Base-by-base conservation (phyloP, 768 basidiomycete genomes). In the Hortiboletus campestris region DNA sequence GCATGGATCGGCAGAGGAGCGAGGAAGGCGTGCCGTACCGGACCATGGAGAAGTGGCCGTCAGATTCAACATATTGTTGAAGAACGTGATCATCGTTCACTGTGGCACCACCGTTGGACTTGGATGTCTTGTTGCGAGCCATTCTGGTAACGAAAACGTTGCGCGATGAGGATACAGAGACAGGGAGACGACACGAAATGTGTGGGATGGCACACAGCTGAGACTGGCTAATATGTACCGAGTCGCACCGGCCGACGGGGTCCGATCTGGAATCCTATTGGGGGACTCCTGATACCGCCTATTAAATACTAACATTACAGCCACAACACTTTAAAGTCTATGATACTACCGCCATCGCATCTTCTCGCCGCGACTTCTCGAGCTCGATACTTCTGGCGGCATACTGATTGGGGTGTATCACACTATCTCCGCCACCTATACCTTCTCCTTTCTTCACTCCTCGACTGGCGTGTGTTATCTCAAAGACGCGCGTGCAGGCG, bases 11-110 rank as follows among this genome's bases (percentile, higher is more conserved):
- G 44, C 48, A 51, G 31, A 43, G 45, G 54, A 46, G 32, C 28
- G 41, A n/a, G 25, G 28, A 48, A 34, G 55, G 25, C 31, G 55
- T 52, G 54, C 46, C 55, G 55, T 68, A 95, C 96, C 96, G 87
- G 72, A 98, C 97, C 51, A 99, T 85, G 20, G 93, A 94, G 74
- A 99, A 99, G 75, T 99, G 97, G 20, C 97, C 94, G 56, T 94
- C 88, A 22, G 90, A 88, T 59, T 94, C 86, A 62, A 88, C 76
- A 68, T 95, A 96, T 65, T 94, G 86, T 64, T 88, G 88, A 45
- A 95, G 76, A 49, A 79, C 82, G 45, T 81, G 22, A 31, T 35
- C 41, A 25, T 60, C 49, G 13, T 58, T 46, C 25, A 1, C 52
- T 45, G 57, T 43, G 9, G 49, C 25, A 28, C 13, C 39, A 35